Evolutionary conservation across 352 stramenopile genomes (phyloP).

Genomic region (Phytophthora sojae): DNA sequence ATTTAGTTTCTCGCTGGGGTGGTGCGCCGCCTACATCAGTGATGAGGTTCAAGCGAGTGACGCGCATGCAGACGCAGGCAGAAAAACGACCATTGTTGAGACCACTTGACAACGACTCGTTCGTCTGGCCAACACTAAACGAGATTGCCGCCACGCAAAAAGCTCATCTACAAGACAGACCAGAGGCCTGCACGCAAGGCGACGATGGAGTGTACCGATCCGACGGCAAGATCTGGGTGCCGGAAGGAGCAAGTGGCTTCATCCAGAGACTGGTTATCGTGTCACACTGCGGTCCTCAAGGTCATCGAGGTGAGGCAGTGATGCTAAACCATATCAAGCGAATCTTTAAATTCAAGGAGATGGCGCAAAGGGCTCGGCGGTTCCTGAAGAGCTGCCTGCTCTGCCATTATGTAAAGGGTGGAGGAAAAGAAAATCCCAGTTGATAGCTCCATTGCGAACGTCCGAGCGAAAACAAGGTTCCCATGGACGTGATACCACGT

Average conservation of each 20-base stretch:
- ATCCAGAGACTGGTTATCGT: slow-evolving; percentile 1
- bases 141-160: slow-evolving; percentile 5
- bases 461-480: too few relatives aligned
- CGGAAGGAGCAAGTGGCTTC: neutral
- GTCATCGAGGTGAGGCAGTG: too few relatives aligned
- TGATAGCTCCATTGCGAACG: too few relatives aligned
- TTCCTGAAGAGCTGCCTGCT: too few relatives aligned
- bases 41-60: neutral
- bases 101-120: slow-evolving; percentile 15
- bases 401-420: too few relatives aligned
- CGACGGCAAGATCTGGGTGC: slow-evolving; percentile 5
- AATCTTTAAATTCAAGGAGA: too few relatives aligned
- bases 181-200: neutral
- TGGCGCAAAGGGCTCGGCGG: too few relatives aligned
- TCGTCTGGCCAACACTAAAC: slow-evolving; percentile 6
- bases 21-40: neutral
- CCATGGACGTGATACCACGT: too few relatives aligned
- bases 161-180: neutral
- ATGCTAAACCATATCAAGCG: too few relatives aligned
- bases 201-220: neutral
- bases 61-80: slow-evolving; percentile 2
- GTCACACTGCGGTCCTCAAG: too few relatives aligned
- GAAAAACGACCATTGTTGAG: neutral
- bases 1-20: slow-evolving; percentile 16
- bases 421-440: too few relatives aligned